Evolutionary conservation across 2,329 filamentous ascomycete genomes (phyloP), one percentile per base, ranked within the genome.

Genomic region (Botrytis byssoidea): DNA sequence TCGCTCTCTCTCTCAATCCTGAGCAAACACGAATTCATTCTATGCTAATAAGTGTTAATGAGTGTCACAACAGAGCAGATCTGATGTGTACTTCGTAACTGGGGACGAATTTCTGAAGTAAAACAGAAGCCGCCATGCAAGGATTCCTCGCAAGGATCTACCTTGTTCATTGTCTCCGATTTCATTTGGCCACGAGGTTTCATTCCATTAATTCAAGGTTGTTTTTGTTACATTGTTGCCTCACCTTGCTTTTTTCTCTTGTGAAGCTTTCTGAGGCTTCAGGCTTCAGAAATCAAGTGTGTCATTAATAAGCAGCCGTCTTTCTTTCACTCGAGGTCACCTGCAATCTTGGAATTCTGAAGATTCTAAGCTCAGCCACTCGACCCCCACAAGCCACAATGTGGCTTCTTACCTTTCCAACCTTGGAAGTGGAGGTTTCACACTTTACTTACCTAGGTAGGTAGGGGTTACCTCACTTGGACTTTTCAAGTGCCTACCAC

Each of bases 81-180:
- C 65, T 68, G 35, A 68, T 68, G 35, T 57, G 48, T 57, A 29
- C 51, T 57, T 57, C 3, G 51, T 32, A 68, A 55, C 35, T 42
- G 48, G 44, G 25, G 65, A 68, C 16, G 14, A 8, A 67, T 32
- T 40, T 20, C 65, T 40, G 22, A 40, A 29, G 46, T 25, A n/a
- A 55, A 51, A 55, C 16, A 51, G 32, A 40, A 55, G 46, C 64
- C 44, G 64, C 46, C n/a, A 46, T 65, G 22, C 61, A 65, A 67
- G 32, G 65, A 44, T 48, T 12, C 25, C 0, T 9, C 18, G 9
- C 44, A 67, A 20, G 65, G 65, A 67, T 67, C 2, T 7, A 55
- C 65, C 32, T 29, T 68, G 65, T 14, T 67, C 1, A 3, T 14
- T 55, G 46, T 68, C 32, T 67, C 46, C 22, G 64, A 29, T 42